Percentiles rank a stretch among this genome's conserved stretches.
Evolutionary conservation across 2,329 filamentous ascomycete genomes (phyloP).

Genomic region (Fusarium nurragi): DNA sequence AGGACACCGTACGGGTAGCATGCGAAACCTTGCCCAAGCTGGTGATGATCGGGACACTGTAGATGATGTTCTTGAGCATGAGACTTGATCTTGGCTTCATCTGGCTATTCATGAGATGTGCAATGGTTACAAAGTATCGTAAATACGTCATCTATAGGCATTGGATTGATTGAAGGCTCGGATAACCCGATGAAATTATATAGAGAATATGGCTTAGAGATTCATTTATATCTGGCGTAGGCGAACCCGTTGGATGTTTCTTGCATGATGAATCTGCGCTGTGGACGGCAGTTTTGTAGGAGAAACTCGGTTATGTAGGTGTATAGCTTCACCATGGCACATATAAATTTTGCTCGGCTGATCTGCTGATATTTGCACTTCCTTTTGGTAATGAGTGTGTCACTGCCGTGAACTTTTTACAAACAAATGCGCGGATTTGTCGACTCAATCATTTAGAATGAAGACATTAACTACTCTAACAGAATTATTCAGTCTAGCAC

Average conservation of each 20-base stretch:
- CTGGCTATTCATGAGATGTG: neutral
- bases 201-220: neutral
- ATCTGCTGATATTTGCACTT: too few species aligned
- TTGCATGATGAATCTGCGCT: neutral
- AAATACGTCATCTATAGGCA: neutral
- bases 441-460: too few species aligned
- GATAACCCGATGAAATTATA: neutral
- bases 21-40: constrained; percentile 44
- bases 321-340: too few species aligned
- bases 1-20: constrained; percentile 56
- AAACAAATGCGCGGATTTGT: too few species aligned
- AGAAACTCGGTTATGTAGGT: neutral
- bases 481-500: too few species aligned
- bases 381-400: too few species aligned
- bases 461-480: too few species aligned
- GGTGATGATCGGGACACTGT: constrained; percentile 35
- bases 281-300: neutral
- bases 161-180: neutral
- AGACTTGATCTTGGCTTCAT: constrained; percentile 21
- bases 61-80: constrained; percentile 33
- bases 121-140: neutral
- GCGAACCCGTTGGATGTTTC: neutral
- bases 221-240: neutral
- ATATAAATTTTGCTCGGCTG: too few species aligned
- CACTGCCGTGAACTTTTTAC: too few species aligned